Evolutionary conservation across 331 rosid species (phyloP).

Genomic region (Ulmus americana): DNA sequence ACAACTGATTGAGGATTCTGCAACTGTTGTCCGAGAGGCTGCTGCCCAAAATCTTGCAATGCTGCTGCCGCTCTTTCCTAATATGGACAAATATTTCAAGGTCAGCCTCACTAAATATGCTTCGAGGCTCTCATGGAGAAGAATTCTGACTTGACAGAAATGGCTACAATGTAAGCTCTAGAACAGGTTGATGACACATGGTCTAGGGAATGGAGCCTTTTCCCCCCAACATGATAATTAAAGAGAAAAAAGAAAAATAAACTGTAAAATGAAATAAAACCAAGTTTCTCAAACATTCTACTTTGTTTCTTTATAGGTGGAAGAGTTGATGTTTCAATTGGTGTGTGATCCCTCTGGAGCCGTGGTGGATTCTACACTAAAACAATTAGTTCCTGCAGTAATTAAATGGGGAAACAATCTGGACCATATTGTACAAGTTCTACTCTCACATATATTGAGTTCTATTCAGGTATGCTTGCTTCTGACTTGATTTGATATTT

Average conservation of each 20-base stretch:
- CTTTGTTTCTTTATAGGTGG: conserved; percentile 60
- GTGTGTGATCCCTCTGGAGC: conserved; percentile 92
- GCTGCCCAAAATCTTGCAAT: conserved; percentile 89
- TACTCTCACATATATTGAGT: conserved; percentile 60
- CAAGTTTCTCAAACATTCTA: conserved; percentile 32
- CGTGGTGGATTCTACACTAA: conserved; percentile 80
- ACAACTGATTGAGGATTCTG: conserved; percentile 88
- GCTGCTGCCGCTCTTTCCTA: conserved; percentile 93
- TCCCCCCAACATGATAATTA: conserved; percentile 39
- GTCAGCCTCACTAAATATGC: conserved; percentile 99
- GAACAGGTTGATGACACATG: conserved; percentile 75
- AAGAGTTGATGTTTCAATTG: conserved; percentile 93
- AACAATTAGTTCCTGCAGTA: conserved; percentile 82
- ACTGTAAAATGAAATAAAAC: conserved; percentile 12
- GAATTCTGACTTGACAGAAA: conserved; percentile 98
- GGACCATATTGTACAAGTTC: conserved; percentile 63
- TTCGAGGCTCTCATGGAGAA: conserved; percentile 99
- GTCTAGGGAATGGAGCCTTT: conserved; percentile 81
- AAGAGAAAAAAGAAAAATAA: conserved; percentile 20
- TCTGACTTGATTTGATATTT: conserved; percentile 19
- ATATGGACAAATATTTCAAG: conserved; percentile 97
- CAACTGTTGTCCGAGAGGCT: conserved; percentile 92
- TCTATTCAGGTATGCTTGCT: conserved; percentile 60
- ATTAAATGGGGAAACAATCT: conserved; percentile 82
- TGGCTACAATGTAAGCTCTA: conserved; percentile 97